Conservation (phyloP, 2,329 filamentous ascomycete species). For the Trematosphaeria pertusa region DNA sequence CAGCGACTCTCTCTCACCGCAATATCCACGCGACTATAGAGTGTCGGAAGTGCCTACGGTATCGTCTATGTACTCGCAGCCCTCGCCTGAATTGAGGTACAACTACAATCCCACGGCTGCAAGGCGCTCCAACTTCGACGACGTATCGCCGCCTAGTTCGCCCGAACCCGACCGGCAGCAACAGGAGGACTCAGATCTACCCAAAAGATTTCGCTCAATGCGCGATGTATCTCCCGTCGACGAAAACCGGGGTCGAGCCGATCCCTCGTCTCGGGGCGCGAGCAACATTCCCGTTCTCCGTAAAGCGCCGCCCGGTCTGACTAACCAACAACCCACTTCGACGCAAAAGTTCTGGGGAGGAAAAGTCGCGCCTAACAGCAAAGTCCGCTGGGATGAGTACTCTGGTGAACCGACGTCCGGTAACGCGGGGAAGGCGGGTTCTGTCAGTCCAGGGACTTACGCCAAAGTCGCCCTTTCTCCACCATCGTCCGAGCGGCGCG, state of each 20-base stretch:
- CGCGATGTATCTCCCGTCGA: constrained; percentile 51
- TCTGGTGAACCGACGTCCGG: constrained; percentile 70
- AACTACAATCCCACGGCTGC: constrained; percentile 25
- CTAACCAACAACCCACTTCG: constrained; percentile 22
- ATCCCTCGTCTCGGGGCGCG: constrained; percentile 10
- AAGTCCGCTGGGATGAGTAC: constrained; percentile 67
- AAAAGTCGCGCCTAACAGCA: constrained; percentile 43
- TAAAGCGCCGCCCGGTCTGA: constrained; percentile 34
- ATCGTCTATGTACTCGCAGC: constrained; percentile 69
- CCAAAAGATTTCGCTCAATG: constrained; percentile 41
- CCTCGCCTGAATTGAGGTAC: constrained; percentile 50
- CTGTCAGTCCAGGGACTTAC: constrained; percentile 60
- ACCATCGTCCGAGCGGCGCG: constrained; percentile 15
- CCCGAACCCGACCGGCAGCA: constrained; percentile 41
- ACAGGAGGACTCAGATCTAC: constrained; percentile 21
- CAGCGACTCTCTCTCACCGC: constrained; percentile 31
- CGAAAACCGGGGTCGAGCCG: constrained; percentile 34
- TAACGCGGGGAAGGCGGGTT: constrained; percentile 60
- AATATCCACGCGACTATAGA: constrained; percentile 30
- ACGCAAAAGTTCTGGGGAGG: constrained; percentile 47
- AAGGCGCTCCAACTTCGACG: constrained; percentile 40
- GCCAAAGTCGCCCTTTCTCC: constrained; percentile 26
- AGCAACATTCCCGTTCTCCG: constrained; percentile 45
- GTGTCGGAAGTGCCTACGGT: constrained; percentile 38
- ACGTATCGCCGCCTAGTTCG: constrained; percentile 49